These are phyloP conservation scores for Acanthamoeba healyi DNA, from an alignment of 208 protist species.

Conservation along the genomic window DNA sequence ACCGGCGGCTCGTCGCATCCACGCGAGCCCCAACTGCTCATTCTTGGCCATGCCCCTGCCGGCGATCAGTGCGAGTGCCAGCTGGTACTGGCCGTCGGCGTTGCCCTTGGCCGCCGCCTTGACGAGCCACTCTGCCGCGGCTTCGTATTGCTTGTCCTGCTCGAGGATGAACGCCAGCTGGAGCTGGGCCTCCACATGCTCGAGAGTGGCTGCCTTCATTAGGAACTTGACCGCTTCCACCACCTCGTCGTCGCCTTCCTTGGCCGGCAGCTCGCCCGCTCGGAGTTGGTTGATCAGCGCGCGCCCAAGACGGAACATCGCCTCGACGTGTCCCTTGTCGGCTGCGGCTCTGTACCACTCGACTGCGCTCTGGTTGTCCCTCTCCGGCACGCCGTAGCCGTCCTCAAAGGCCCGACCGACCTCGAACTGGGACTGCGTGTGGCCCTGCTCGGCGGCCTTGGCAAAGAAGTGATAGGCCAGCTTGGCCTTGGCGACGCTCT, in stretches of 20 bases:
- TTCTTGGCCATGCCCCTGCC: neutral
- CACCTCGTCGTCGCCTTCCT: neutral
- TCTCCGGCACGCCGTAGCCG: neutral
- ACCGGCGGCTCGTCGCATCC: neutral
- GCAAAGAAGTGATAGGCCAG: constrained; percentile 11
- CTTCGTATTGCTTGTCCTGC: neutral
- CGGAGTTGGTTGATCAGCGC: neutral
- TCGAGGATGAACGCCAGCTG: neutral
- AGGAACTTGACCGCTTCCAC: neutral
- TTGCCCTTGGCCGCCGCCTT: constrained; percentile 8
- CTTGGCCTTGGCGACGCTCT: constrained; percentile 16
- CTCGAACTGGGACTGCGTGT: neutral
- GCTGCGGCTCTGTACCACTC: neutral
- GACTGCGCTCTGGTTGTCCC: neutral
- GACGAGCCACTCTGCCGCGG: neutral
- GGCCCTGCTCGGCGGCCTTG: neutral
- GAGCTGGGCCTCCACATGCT: constrained; percentile 9
- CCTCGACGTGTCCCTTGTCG: neutral
- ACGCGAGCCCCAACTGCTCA: neutral
- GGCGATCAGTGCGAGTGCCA: neutral
- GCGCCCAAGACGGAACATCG: neutral
- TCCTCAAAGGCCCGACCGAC: neutral
- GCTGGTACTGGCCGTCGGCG: constrained; percentile 1
- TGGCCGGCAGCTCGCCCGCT: neutral
- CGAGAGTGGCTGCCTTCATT: neutral